Base-by-base conservation (phyloP, 2,329 filamentous ascomycete species). In the Hymenoscyphus repandus region DNA sequence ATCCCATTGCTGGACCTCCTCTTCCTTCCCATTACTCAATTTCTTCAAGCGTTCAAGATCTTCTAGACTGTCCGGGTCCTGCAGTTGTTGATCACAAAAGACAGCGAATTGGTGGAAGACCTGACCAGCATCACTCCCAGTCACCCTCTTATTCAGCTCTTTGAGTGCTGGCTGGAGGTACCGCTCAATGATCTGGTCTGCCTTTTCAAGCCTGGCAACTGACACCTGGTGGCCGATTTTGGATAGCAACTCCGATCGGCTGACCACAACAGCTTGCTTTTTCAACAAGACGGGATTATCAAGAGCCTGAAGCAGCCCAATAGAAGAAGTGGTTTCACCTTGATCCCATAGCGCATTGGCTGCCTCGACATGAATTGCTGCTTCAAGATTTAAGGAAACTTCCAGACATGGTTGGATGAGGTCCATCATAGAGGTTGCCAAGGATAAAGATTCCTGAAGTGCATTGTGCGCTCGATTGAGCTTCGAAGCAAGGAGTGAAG, bases 51-150 rank as follows among this genome's bases (percentile, higher is more conserved):
- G 84, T 30, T 82, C 80, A 53, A 96, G 80, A 62, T 99, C 93
- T 66, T 95, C 90, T 1, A 91, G 72, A 32, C 85, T 83, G 60
- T 95, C 90, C 1, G 86, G 80, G 63, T 92, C 92, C 62, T 96
- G 88, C 9, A 99, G 75, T 66, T 99, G 93, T 62, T 90, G 84
- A 66, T 99, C 92, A 63, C 95, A 99, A 66, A 99, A 99, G 46
- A 84, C 80, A 22, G 95, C 93, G 67, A 97, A 97, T 62, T 95
- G 89, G 65, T 96, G 90, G 62, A 90, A 96, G 1, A 97, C 93
- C 58, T 89, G 79, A 1, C 91, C 90, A 2, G 91, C 88, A 53
- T 92, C 88, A 40, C 78, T 75, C 1, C 87, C 86, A 47, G 83
- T 77, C 5, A 71, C 77, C 41, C 79, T 78, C 1, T 83, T 83